phyloP scores from a whole-genome alignment of 208 protist species.

The Crithidia mellificae region DNA sequence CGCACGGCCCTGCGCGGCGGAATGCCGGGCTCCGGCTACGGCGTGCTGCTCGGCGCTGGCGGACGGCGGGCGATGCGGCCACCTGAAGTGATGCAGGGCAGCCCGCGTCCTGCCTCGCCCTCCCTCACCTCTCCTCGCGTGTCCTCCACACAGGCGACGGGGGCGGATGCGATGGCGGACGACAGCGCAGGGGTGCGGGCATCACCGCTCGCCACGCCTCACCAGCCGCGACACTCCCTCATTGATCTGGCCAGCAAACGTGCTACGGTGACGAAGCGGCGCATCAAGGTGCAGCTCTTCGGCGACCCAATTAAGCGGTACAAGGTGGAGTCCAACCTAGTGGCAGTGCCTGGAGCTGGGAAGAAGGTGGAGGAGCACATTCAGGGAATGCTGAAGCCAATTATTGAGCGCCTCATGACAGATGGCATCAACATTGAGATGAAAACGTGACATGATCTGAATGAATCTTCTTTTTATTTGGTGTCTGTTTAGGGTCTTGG shows the following conservation, averaged over 20 bases:
- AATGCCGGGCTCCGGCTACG: conserved; percentile 57
- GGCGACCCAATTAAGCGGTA: conserved; percentile 85
- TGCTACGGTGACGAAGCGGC: conserved; percentile 47
- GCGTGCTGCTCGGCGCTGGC: conserved; percentile 70
- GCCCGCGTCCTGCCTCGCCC: conserved; percentile 4
- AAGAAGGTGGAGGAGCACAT: conserved; percentile 81
- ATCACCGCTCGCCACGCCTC: not conserved
- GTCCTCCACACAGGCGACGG: not conserved
- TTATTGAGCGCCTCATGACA: conserved; percentile 82
- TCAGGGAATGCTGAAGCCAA: conserved; percentile 67
- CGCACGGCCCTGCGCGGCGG: conserved; percentile 14
- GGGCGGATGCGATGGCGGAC: not conserved
- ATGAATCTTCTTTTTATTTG: too few relatives aligned
- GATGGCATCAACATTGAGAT: conserved; percentile 65
- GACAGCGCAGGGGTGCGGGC: not conserved
- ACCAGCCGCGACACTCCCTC: conserved; percentile 37
- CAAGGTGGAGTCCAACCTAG: conserved; percentile 78
- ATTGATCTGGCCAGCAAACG: conserved; percentile 55
- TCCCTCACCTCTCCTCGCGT: conserved; percentile 7
- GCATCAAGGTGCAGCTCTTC: conserved; percentile 83
- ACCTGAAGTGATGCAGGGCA: conserved; percentile 34
- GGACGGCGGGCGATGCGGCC: conserved; percentile 79
- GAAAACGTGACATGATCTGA: conserved; percentile 12
- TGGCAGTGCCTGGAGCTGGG: conserved; percentile 67
- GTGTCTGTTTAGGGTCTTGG: too few relatives aligned